Evolutionary conservation across 805 yeast genomes (phyloP).

Genomic region (Cyberlindnera lachancei): DNA sequence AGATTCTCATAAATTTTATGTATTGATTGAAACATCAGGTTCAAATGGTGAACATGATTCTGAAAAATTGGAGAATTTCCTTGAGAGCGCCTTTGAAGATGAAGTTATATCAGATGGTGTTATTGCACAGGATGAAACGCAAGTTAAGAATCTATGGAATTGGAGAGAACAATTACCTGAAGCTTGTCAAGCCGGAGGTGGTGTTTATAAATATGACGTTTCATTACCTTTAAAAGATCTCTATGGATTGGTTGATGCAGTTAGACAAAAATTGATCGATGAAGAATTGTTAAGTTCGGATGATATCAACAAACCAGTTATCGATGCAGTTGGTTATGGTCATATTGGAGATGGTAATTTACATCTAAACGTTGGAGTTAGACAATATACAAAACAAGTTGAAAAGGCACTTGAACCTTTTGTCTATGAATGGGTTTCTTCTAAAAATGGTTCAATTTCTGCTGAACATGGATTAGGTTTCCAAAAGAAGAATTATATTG

Average conservation of each 20-base stretch:
- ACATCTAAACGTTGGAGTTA: conserved; percentile 87
- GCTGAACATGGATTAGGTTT: conserved; percentile 98
- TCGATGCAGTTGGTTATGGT: conserved; percentile 93
- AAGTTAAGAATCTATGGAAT: conserved; percentile 74
- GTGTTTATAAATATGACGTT: conserved; percentile 95
- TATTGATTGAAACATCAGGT: conserved; percentile 93
- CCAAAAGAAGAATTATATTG: conserved; percentile 87
- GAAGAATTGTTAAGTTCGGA: conserved; percentile 57
- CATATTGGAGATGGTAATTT: conserved; percentile 97
- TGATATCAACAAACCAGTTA: conserved; percentile 67
- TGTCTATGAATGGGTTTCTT: conserved; percentile 81
- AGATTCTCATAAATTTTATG: conserved; percentile 77
- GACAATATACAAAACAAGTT: conserved; percentile 71
- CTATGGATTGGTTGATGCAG: conserved; percentile 76
- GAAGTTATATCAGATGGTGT: conserved; percentile 89
- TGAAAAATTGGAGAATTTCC: conserved; percentile 76
- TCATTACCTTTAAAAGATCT: conserved; percentile 79
- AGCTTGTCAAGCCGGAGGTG: conserved; percentile 78
- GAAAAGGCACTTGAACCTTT: conserved; percentile 86
- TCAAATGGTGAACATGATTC: conserved; percentile 91
- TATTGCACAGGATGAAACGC: conserved; percentile 92
- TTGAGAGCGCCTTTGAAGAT: conserved; percentile 78
- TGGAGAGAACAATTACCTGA: conserved; percentile 97
- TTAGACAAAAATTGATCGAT: conserved; percentile 50
- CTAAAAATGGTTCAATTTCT: conserved; percentile 75